Conservation (phyloP, 2,329 filamentous ascomycete species). For the Ceratocystis albifundus region DNA sequence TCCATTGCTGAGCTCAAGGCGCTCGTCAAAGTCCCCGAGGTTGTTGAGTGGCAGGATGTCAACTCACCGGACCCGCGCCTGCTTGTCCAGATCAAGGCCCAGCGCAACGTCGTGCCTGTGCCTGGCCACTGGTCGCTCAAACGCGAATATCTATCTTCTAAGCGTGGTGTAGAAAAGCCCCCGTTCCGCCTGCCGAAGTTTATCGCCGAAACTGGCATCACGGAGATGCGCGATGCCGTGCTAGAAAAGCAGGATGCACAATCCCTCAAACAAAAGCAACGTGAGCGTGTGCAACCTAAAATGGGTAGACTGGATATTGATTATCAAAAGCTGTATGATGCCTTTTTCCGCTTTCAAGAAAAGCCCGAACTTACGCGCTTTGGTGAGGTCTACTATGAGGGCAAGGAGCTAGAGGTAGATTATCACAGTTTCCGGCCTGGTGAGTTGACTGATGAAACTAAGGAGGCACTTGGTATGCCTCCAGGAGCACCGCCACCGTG, state of each 20-base stretch:
- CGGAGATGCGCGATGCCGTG: slow-evolving; percentile 94
- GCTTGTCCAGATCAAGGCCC: slow-evolving; percentile 86
- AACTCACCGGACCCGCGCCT: slow-evolving; percentile 80
- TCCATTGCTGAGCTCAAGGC: slow-evolving; percentile 94
- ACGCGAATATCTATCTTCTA: slow-evolving; percentile 92
- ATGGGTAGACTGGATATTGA: slow-evolving; percentile 97
- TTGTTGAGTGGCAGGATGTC: slow-evolving; percentile 95
- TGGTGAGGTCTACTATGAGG: slow-evolving; percentile 98
- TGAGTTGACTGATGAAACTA: slow-evolving; percentile 77
- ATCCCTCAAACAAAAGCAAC: slow-evolving; percentile 85
- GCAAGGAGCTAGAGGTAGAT: slow-evolving; percentile 96
- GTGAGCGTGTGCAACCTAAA: slow-evolving; percentile 86
- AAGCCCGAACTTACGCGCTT: slow-evolving; percentile 91
- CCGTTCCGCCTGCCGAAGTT: slow-evolving; percentile 89
- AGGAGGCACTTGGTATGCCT: slow-evolving; percentile 87
- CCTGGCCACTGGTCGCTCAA: slow-evolving; percentile 92
- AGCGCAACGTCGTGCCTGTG: slow-evolving; percentile 90
- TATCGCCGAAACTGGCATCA: slow-evolving; percentile 92
- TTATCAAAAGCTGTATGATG: slow-evolving; percentile 95
- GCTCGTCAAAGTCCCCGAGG: slow-evolving; percentile 76
- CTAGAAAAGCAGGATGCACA: slow-evolving; percentile 92
- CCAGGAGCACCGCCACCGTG: slow-evolving; percentile 88
- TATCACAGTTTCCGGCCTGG: slow-evolving; percentile 80
- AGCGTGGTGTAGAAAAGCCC: slow-evolving; percentile 90
- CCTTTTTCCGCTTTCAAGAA: slow-evolving; percentile 95